phyloP scores from a whole-genome alignment of 768 basidiomycete genomes.

The Lactarius akahatsu region DNA sequence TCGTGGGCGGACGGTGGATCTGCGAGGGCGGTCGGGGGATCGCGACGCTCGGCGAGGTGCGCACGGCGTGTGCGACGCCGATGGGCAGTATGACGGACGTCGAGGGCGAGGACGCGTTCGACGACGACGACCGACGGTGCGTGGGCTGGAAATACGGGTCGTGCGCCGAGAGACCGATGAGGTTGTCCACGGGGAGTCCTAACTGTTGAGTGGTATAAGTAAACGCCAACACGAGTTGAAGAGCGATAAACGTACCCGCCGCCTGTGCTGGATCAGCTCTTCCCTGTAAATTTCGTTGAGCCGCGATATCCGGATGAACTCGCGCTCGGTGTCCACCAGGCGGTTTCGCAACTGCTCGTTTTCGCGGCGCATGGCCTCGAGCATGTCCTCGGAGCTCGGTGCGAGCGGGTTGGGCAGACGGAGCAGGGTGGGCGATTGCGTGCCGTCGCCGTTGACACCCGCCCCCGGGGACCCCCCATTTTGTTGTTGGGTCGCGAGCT shows the following conservation, averaged over 20 bases:
- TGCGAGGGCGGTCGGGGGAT: constrained; percentile 73
- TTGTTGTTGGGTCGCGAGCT: constrained; percentile 40
- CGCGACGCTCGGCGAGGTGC: constrained; percentile 56
- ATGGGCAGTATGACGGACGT: constrained; percentile 40
- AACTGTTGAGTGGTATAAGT: constrained; percentile 43
- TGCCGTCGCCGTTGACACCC: constrained; percentile 32
- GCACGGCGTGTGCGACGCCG: constrained; percentile 29
- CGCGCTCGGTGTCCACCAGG: constrained; percentile 72
- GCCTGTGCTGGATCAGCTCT: constrained; percentile 75
- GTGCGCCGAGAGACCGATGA: constrained; percentile 61
- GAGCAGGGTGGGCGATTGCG: constrained; percentile 24
- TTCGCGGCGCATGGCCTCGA: constrained; percentile 75
- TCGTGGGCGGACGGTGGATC: constrained; percentile 56
- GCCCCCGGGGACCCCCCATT: constrained; percentile 30
- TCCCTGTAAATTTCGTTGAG: constrained; percentile 84
- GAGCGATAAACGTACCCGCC: constrained; percentile 52
- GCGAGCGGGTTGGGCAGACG: constrained; percentile 35
- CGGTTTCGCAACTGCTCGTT: constrained; percentile 70
- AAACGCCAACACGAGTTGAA: not conserved
- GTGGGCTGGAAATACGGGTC: constrained; percentile 74
- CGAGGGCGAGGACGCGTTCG: constrained; percentile 47
- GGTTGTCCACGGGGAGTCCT: constrained; percentile 73
- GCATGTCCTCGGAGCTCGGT: constrained; percentile 55
- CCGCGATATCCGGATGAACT: constrained; percentile 69
- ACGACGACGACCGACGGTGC: constrained; percentile 53